Conservation (phyloP, 2,329 filamentous ascomycete species). For the Sporothrix globosa region DNA sequence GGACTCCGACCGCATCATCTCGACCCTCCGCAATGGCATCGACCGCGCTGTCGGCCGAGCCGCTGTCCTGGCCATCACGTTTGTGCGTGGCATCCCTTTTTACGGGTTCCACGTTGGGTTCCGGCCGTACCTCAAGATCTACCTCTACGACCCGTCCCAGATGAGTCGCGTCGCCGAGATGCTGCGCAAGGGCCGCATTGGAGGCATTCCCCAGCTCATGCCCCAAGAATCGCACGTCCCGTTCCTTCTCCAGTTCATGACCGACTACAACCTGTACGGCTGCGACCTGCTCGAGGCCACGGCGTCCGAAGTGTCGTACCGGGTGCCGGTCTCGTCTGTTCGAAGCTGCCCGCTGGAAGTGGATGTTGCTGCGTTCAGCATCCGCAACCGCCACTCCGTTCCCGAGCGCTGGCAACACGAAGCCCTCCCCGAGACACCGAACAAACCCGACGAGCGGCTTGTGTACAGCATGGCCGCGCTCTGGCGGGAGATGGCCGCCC, state of each 20-base stretch:
- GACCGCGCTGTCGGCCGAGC: conserved; percentile 81
- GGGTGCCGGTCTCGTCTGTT: conserved; percentile 66
- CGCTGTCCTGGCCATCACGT: conserved; percentile 79
- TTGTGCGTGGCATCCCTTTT: conserved; percentile 92
- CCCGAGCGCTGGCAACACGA: conserved; percentile 80
- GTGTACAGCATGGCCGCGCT: conserved; percentile 91
- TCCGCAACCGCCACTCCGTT: conserved; percentile 78
- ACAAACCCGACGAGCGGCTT: conserved; percentile 72
- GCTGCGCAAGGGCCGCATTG: conserved; percentile 70
- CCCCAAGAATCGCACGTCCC: conserved; percentile 94
- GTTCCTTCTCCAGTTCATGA: conserved; percentile 95
- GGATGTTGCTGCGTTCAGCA: conserved; percentile 86
- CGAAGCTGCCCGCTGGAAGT: conserved; percentile 77
- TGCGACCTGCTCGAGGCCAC: conserved; percentile 79
- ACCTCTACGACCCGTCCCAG: conserved; percentile 82
- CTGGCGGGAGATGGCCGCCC: conserved; percentile 56
- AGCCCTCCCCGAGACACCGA: conserved; percentile 76
- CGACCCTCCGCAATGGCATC: conserved; percentile 75
- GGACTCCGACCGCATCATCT: conserved; percentile 25
- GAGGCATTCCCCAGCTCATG: conserved; percentile 83
- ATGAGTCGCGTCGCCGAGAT: conserved; percentile 89
- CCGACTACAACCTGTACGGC: conserved; percentile 95
- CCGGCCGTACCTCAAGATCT: conserved; percentile 88
- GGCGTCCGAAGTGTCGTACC: conserved; percentile 66
- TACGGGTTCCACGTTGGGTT: conserved; percentile 96